These are phyloP conservation scores for Leptosphaerulina australis DNA, from an alignment of 2,329 filamentous ascomycete genomes.

Conservation along the genomic window DNA sequence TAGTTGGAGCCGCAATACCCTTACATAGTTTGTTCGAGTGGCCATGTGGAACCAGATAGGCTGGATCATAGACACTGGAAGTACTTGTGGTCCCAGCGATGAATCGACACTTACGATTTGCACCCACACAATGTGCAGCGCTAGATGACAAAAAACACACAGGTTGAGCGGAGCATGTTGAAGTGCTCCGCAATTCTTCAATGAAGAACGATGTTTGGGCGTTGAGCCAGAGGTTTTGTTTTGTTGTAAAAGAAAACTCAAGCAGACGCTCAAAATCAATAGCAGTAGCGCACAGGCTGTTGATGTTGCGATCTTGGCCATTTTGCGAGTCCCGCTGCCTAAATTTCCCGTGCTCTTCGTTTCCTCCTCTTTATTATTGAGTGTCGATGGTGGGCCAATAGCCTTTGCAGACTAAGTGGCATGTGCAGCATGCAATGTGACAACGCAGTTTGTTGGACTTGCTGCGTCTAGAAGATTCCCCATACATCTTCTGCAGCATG, in stretches of 20 bases:
- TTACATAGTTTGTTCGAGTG: constrained; percentile 17
- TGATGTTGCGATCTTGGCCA: constrained; percentile 75
- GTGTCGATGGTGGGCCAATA: constrained; percentile 30
- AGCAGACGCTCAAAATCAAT: constrained; percentile 66
- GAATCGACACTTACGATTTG: constrained; percentile 24
- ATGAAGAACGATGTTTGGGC: constrained; percentile 65
- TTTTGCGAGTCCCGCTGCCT: constrained; percentile 42
- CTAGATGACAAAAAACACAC: constrained; percentile 32
- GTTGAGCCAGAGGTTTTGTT: constrained; percentile 77
- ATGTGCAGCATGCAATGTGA: constrained; percentile 36
- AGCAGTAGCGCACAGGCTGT: constrained; percentile 55
- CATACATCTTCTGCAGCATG: constrained; percentile 96
- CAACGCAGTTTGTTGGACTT: constrained; percentile 4
- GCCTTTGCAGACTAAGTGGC: constrained; percentile 32
- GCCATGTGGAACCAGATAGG: constrained; percentile 21
- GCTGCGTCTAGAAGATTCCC: constrained; percentile 75
- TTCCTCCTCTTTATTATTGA: constrained; percentile 24
- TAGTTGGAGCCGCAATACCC: constrained; percentile 19
- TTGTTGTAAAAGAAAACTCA: constrained; percentile 82
- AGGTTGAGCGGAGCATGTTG: constrained; percentile 63
- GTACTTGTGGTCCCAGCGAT: constrained; percentile 9
- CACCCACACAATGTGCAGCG: constrained; percentile 19
- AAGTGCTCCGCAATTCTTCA: constrained; percentile 60
- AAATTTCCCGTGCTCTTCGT: constrained; percentile 36
- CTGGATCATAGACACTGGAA: constrained; percentile 11